Conservation (phyloP, 306 rosid genomes). For the Sesbania bispinosa region DNA sequence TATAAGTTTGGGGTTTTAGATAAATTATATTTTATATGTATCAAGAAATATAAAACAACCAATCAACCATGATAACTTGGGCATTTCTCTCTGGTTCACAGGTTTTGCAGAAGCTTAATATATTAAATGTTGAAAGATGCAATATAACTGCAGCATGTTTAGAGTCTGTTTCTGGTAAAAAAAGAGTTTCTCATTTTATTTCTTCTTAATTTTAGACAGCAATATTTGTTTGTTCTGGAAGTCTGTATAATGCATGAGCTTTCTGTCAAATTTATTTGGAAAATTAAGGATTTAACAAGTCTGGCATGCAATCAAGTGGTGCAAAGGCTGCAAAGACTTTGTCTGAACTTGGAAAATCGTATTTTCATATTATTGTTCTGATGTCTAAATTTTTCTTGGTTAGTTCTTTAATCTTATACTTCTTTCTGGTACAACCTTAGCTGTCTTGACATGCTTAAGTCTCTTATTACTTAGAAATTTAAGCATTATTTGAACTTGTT, state of each 20-base stretch:
- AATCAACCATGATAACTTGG: too few species aligned
- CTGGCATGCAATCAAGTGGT: background rate
- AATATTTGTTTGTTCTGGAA: conserved; percentile 4
- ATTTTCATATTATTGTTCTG: conserved; percentile 4
- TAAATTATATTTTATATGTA: too few species aligned
- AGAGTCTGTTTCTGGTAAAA: conserved; percentile 52
- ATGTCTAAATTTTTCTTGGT: background rate
- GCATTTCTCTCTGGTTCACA: conserved; percentile 31
- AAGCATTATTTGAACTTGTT: too few species aligned
- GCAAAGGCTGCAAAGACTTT: background rate
- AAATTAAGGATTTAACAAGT: conserved; percentile 15
- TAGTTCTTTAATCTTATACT: background rate
- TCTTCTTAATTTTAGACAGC: background rate
- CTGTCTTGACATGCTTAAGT: conserved; percentile 65
- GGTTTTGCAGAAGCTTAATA: conserved; percentile 57
- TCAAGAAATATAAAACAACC: too few species aligned
- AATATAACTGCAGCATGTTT: conserved; percentile 50
- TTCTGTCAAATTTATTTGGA: conserved; percentile 2
- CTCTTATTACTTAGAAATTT: too few species aligned
- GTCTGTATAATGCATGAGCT: background rate
- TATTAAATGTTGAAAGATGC: conserved; percentile 65
- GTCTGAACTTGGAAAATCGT: conserved; percentile 24
- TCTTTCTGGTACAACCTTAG: conserved; percentile 47
- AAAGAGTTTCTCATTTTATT: background rate
- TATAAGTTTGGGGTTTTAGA: too few species aligned